Evolutionary conservation across 208 protist genomes (phyloP).

Genomic region (Trypanosoma boissoni): DNA sequence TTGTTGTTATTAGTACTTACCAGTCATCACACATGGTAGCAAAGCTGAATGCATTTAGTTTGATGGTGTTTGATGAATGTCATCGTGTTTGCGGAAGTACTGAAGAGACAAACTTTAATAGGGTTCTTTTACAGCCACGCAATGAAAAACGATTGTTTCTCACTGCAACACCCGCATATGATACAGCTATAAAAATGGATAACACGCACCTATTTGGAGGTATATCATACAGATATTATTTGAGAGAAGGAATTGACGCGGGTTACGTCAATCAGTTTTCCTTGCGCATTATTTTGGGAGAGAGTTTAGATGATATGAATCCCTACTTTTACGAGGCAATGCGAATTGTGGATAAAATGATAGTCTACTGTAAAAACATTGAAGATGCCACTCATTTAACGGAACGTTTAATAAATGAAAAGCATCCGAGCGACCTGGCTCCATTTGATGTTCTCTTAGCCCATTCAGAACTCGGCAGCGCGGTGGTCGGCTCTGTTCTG

Average conservation of each 20-base stretch:
- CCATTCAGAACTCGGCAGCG: slow-evolving; percentile 57
- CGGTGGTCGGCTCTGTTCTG: slow-evolving; percentile 37
- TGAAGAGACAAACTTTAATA: slow-evolving; percentile 63
- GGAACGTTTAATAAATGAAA: slow-evolving; percentile 22
- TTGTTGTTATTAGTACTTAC: slow-evolving; percentile 70
- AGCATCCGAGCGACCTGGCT: slow-evolving; percentile 32
- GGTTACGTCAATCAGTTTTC: slow-evolving; percentile 73
- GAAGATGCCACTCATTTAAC: slow-evolving; percentile 43
- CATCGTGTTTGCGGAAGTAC: slow-evolving; percentile 76
- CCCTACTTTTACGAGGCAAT: slow-evolving; percentile 77
- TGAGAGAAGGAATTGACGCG: slow-evolving; percentile 72
- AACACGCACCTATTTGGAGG: slow-evolving; percentile 62
- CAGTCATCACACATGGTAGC: slow-evolving; percentile 69
- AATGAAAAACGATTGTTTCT: slow-evolving; percentile 58
- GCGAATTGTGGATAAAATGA: slow-evolving; percentile 68
- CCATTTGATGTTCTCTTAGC: slow-evolving; percentile 59
- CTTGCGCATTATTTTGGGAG: slow-evolving; percentile 54
- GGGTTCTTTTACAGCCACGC: slow-evolving; percentile 45
- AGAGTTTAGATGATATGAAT: slow-evolving; percentile 52
- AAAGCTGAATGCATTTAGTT: slow-evolving; percentile 35
- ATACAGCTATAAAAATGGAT: slow-evolving; percentile 78
- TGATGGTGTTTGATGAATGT: slow-evolving; percentile 79
- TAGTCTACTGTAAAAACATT: slow-evolving; percentile 73
- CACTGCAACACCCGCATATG: slow-evolving; percentile 73
- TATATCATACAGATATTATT: slow-evolving; percentile 77